Percentiles rank a stretch among this genome's conserved stretches.
These are phyloP conservation scores for Alternaria panax DNA, from an alignment of 2,329 filamentous ascomycete species.

Conservation along the genomic window DNA sequence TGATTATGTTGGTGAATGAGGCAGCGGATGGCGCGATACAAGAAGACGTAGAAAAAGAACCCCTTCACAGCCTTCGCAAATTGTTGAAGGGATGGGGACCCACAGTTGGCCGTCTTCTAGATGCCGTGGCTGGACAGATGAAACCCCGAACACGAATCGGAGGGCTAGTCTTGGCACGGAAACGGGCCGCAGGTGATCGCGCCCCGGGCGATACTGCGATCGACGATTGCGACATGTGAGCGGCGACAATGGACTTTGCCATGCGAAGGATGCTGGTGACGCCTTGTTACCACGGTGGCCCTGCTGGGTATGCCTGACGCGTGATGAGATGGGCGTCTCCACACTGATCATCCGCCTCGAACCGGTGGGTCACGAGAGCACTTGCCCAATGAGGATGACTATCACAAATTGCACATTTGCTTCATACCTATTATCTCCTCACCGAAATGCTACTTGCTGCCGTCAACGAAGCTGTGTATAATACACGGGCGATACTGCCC, in stretches of 20 bases:
- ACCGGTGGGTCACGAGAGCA: conserved; percentile 6
- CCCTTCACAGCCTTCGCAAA: not conserved
- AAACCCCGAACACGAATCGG: conserved; percentile 19
- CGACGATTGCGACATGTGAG: conserved; percentile 3
- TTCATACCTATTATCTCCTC: not conserved
- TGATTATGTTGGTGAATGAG: not conserved
- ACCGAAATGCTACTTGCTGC: not conserved
- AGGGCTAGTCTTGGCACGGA: conserved; percentile 14
- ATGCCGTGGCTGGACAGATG: conserved; percentile 20
- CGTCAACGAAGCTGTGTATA: not conserved
- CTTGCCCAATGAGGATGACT: not conserved
- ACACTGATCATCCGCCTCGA: conserved; percentile 1
- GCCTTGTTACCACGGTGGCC: not conserved
- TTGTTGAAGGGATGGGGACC: conserved; percentile 11
- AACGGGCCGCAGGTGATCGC: conserved; percentile 15
- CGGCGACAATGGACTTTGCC: not conserved
- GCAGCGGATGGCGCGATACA: not conserved
- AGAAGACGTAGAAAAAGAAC: not conserved
- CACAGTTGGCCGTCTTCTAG: conserved; percentile 5
- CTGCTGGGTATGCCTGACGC: not conserved
- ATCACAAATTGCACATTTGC: not conserved
- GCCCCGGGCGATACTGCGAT: not conserved
- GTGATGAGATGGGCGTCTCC: not conserved
- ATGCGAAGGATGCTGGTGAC: not conserved
- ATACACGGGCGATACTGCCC: not conserved